These are phyloP conservation scores for Wolfiporia cocos DNA, from an alignment of 1,284 basidiomycete species.

Conservation along the genomic window DNA sequence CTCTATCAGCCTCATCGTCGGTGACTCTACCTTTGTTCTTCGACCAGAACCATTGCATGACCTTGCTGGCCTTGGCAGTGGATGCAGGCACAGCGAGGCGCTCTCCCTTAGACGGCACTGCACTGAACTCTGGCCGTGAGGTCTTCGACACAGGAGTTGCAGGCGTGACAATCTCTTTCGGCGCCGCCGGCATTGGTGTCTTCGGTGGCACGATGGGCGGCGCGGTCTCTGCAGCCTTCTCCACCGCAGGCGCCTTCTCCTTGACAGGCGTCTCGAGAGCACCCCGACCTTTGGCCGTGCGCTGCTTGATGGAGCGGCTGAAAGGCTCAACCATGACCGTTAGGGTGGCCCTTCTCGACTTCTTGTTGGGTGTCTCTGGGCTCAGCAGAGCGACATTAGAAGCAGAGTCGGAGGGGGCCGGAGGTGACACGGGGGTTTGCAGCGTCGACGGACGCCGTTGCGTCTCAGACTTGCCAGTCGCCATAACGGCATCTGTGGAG, in stretches of 20 bases:
- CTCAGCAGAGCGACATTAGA: slow-evolving; percentile 29
- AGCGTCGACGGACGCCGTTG: slow-evolving; percentile 30
- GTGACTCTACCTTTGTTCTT: slow-evolving; percentile 48
- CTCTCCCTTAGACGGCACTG: slow-evolving; percentile 10
- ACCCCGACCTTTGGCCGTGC: slow-evolving; percentile 31
- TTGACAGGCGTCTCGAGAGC: slow-evolving; percentile 27
- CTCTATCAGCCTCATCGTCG: slow-evolving; percentile 28
- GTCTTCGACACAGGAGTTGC: slow-evolving; percentile 19
- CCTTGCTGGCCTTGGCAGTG: slow-evolving; percentile 67
- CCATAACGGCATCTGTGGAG: slow-evolving; percentile 22
- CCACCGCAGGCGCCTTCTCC: slow-evolving; percentile 28
- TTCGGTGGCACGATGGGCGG: slow-evolving; percentile 7
- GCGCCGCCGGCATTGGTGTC: slow-evolving; percentile 10
- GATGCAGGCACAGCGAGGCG: slow-evolving; percentile 50
- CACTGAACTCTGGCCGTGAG: slow-evolving; percentile 16
- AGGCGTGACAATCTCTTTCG: slow-evolving; percentile 17
- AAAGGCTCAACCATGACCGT: slow-evolving; percentile 81
- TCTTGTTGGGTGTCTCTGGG: slow-evolving; percentile 44
- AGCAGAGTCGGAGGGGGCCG: slow-evolving; percentile 13
- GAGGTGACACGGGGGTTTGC: slow-evolving; percentile 23
- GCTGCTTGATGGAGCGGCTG: slow-evolving; percentile 49
- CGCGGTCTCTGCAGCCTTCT: slow-evolving; percentile 7
- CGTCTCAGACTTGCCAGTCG: slow-evolving; percentile 13
- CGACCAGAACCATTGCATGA: slow-evolving; percentile 79
- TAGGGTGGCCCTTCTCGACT: slow-evolving; percentile 63